Base-by-base conservation (phyloP, 352 stramenopile species). In the Phytophthora megakarya region DNA sequence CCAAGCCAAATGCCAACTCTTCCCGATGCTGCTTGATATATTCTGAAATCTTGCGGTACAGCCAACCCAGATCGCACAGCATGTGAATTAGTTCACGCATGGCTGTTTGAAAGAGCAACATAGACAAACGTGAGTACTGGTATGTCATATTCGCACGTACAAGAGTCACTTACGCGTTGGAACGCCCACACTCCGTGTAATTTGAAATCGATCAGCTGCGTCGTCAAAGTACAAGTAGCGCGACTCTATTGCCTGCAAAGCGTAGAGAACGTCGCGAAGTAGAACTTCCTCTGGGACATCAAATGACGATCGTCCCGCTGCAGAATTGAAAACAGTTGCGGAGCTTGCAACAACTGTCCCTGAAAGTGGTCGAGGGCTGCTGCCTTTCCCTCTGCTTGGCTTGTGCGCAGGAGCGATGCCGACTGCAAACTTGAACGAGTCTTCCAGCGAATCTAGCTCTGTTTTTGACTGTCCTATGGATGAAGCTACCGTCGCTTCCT, bases 181-280 rank as follows among this genome's bases (percentile, higher is more conserved):
- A 2, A 96, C 84, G 5, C 84, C 80, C 8, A 87, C 84, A 49
- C 84, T 80, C 47, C 77, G 67, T 9, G 82, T 89, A 56, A 96
- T 90, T 59, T 95, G 84, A 59, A 95, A 95, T 18, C 82, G 80
- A 42, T 95, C 88, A 9, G 73, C 73, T 33, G 76, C 73, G 6
- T 78, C 70, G 44, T 96, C 88, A 70, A 94, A 95, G 63, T 88
- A 95, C 22, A 96, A 72, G 47, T 96, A 93, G 21, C 86, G 84
- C 13, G 92, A 97, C 44, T 98, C 93, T 50, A 98, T 97, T 23
- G 90, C 93, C 74, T 98, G 92, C 43, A 98, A 80, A 5, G 89
- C 89, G 56, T 95, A 98, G 45, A 98, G 61, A 3, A 98, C 85
- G 48, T 97, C 93, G 15, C 91, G 81, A 16, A 98, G 67, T n/a